These are phyloP conservation scores for Fusarium sp. DNA, from an alignment of 2,329 filamentous ascomycete genomes.

Conservation along the genomic window DNA sequence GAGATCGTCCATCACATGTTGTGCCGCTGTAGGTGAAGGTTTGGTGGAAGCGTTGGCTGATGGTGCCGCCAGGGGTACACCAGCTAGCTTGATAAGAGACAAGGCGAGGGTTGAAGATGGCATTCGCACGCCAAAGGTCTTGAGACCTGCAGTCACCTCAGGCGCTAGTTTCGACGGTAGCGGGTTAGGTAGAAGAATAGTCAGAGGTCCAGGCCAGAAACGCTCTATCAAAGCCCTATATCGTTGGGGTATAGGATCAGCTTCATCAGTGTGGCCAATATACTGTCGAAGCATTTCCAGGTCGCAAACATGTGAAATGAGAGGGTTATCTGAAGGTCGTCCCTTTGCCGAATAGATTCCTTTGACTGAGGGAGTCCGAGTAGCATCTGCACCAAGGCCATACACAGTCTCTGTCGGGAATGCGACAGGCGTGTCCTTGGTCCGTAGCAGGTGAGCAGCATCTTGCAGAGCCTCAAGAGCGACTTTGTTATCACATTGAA, in stretches of 20 bases:
- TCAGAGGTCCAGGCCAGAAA: constrained; percentile 96
- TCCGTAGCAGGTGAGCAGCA: constrained; percentile 73
- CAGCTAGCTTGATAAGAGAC: constrained; percentile 82
- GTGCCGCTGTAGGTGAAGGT: constrained; percentile 89
- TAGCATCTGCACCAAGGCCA: constrained; percentile 95
- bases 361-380: constrained; percentile 80
- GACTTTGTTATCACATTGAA: constrained; percentile 44
- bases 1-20: constrained; percentile 88
- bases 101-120: constrained; percentile 86
- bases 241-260: constrained; percentile 69
- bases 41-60: constrained; percentile 95
- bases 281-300: constrained; percentile 76
- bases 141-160: constrained; percentile 89
- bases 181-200: constrained; percentile 85
- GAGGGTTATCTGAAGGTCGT: constrained; percentile 89
- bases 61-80: constrained; percentile 84
- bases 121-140: constrained; percentile 90
- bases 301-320: constrained; percentile 92
- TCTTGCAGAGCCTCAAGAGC: constrained; percentile 60
- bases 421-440: constrained; percentile 79
- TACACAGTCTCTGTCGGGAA: constrained; percentile 99
- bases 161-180: constrained; percentile 76
- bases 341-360: constrained; percentile 96
- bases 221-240: constrained; percentile 80
- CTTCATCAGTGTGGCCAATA: constrained; percentile 51